Evolutionary conservation across 2,329 filamentous ascomycete species (phyloP).

Genomic region (Fusarium fujikuroi): DNA sequence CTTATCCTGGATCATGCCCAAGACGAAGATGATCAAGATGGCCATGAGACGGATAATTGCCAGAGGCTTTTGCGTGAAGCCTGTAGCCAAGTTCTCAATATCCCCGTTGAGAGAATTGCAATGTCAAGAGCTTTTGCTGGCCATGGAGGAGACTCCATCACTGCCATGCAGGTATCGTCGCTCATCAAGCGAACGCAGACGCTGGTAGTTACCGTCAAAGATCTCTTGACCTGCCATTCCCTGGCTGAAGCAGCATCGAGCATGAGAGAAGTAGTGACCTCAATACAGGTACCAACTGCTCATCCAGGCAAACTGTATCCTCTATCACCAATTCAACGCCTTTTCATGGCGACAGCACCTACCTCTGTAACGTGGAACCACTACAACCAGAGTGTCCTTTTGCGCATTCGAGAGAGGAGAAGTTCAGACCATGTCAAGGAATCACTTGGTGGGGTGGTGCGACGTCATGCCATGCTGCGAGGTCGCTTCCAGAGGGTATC

Average conservation of each 20-base stretch:
- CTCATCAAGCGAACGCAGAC: not conserved
- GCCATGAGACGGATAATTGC: too few species aligned
- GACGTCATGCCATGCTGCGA: not conserved
- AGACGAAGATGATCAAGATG: not conserved
- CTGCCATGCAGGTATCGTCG: not conserved
- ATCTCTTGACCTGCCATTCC: not conserved
- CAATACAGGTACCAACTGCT: not conserved
- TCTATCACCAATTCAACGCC: not conserved
- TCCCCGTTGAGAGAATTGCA: not conserved
- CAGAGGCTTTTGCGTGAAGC: not conserved
- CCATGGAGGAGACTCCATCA: not conserved
- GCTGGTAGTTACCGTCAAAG: not conserved
- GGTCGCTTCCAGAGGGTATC: too few species aligned
- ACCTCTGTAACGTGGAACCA: not conserved
- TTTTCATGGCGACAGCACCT: not conserved
- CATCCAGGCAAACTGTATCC: not conserved
- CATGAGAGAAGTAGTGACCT: not conserved
- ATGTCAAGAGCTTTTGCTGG: not conserved
- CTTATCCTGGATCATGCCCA: not conserved
- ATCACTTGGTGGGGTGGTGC: not conserved
- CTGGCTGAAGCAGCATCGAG: not conserved
- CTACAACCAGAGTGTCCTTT: not conserved
- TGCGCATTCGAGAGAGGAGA: not conserved
- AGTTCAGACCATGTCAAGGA: too few species aligned
- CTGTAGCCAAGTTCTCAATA: not conserved